Percentiles rank a stretch among this genome's conserved stretches.
Evolutionary conservation across 495 filamentous ascomycete species (phyloP).

Genomic region (Xylaria telfairii): DNA sequence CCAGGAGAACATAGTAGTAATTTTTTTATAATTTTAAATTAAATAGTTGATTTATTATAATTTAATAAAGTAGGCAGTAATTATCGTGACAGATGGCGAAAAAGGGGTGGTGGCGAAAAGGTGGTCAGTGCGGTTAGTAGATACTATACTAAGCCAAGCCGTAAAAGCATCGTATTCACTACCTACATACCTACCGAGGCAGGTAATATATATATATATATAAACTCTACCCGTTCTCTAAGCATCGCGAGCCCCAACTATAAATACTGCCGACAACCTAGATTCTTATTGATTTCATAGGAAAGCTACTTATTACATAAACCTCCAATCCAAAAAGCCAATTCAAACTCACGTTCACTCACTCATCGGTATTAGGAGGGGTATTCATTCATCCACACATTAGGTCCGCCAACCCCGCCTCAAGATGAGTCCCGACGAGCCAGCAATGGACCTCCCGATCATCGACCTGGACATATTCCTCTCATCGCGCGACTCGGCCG

Average conservation of each 20-base stretch:
- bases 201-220: background rate
- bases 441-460: constrained; percentile 58
- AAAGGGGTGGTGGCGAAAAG: no score
- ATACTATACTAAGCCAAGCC: background rate
- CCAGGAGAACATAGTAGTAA: no score
- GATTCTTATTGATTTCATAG: background rate
- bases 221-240: background rate
- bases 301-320: background rate
- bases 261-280: background rate
- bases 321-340: background rate
- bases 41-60: no score
- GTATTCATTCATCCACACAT: background rate
- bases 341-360: background rate
- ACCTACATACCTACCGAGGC: background rate
- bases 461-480: constrained; percentile 59
- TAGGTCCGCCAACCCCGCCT: no score
- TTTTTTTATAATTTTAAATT: no score
- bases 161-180: background rate
- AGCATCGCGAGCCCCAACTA: background rate
- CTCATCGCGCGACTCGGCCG: constrained; percentile 40
- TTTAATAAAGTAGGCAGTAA: no score
- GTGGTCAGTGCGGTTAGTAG: no score
- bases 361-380: background rate
- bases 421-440: constrained; percentile 28
- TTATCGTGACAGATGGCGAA: no score